Conservation (phyloP, 2,329 filamentous ascomycete genomes). For the Fusarium mangiferae region DNA sequence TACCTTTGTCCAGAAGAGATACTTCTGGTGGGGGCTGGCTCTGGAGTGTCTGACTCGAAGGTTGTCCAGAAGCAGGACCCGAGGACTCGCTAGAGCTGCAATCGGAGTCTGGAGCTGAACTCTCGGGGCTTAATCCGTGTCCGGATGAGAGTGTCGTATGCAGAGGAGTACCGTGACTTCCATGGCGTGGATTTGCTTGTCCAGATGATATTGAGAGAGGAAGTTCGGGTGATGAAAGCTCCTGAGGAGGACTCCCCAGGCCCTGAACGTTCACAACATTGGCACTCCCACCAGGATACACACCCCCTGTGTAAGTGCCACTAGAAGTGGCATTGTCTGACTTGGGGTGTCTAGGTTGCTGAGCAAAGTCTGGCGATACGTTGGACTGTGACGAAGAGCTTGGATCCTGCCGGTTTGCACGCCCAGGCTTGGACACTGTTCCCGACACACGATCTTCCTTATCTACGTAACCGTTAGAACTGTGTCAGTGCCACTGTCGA, state of each 20-base stretch:
- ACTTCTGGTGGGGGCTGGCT: conserved; percentile 3
- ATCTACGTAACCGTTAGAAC: conserved; percentile 8
- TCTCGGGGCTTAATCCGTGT: neutral
- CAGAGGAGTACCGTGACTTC: neutral
- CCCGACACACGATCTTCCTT: neutral
- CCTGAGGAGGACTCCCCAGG: neutral
- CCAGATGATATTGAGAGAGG: neutral
- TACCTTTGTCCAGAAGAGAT: neutral
- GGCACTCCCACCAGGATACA: neutral
- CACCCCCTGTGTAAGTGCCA: conserved; percentile 2
- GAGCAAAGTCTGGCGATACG: neutral
- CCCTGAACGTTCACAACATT: neutral
- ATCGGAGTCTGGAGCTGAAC: neutral
- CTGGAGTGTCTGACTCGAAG: neutral
- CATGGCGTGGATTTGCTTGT: neutral
- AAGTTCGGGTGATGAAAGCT: neutral
- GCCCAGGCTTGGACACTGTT: neutral
- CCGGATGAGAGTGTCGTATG: neutral
- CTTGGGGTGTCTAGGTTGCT: neutral
- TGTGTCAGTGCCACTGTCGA: neutral
- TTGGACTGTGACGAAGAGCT: neutral
- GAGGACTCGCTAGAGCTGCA: neutral
- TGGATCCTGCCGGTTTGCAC: neutral
- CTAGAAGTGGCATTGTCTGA: neutral
- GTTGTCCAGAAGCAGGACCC: neutral